Base-by-base conservation (phyloP, 2,329 filamentous ascomycete species). In the Leptosphaerulina australis region DNA sequence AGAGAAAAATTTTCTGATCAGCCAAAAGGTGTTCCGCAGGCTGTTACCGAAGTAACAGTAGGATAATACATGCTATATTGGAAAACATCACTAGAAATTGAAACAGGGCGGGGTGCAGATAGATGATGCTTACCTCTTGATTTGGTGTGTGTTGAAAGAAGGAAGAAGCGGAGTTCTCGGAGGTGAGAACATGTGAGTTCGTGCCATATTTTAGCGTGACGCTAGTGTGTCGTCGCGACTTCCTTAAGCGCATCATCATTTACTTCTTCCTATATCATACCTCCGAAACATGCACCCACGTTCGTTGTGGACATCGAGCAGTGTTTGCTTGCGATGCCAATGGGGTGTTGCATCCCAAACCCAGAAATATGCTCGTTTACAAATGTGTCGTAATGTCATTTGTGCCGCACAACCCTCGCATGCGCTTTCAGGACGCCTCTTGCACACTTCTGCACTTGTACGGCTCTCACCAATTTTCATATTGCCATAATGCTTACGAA, bases 61-160 rank as follows among this genome's bases (percentile, higher is more conserved):
- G 70, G 76, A 76, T 78, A 77, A 78, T 78, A 78, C 76, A 78
- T 78, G 76, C 76, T 77, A 72, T 64, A 64, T 70, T 68, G 50
- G 46, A 66, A 64, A 64, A 61, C 71, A 73, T 74, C 71, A 74
- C 63, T 50, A 45, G 48, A 62, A 38, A 22, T n/a, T 6, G 45
- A 4, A 29, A 47, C 6, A 26, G 44, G 30, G n/a, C n/a, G n/a
- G n/a, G n/a, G n/a, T n/a, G 21, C 26, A 9, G 2, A 30, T 33
- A 11, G 14, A 18, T 28, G 22, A 15, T 25, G 59, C 65, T 41
- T 64, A 66, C 65, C 59, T 62, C 30, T 35, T 35, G 35, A 24
- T 20, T 22, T 35, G 34, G 22, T 36, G 47, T 43, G 50, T 41
- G 50, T 52, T 39, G 58, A 24, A 45, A 50, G 40, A 52, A 45